Evolutionary conservation across 2,329 filamentous ascomycete genomes (phyloP).

Genomic region (Gnomoniopsis smithogilvyi): DNA sequence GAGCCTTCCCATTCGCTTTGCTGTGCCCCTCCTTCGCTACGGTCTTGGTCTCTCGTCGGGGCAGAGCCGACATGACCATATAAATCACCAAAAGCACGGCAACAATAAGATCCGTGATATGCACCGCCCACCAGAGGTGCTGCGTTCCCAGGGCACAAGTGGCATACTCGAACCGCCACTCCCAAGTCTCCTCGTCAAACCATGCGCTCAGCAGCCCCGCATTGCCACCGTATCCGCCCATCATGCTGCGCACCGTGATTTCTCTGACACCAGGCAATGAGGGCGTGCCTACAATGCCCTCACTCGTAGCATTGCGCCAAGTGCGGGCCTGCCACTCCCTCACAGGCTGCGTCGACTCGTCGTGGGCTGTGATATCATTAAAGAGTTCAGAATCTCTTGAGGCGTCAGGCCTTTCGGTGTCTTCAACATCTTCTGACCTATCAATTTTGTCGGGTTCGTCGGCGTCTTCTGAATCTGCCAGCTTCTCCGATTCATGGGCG

Average conservation of each 20-base stretch:
- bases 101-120: conserved; percentile 64
- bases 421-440: conserved; percentile 10
- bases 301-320: conserved; percentile 43
- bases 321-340: conserved; percentile 47
- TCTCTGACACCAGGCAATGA: conserved; percentile 70
- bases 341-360: conserved; percentile 23
- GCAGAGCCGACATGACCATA: conserved; percentile 12
- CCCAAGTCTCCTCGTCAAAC: conserved; percentile 71
- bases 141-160: conserved; percentile 80
- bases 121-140: conserved; percentile 91
- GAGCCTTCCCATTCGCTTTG: neutral
- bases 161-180: conserved; percentile 80
- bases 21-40: neutral
- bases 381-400: no score
- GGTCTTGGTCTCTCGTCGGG: neutral
- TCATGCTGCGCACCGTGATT: conserved; percentile 95
- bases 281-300: conserved; percentile 37
- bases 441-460: conserved; percentile 10
- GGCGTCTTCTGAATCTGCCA: neutral
- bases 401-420: neutral
- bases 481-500: neutral
- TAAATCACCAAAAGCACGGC: conserved; percentile 30
- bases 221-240: conserved; percentile 94
- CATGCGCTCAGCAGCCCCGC: conserved; percentile 84
- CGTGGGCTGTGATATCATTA: neutral